Evolutionary conservation across 1,284 basidiomycete species (phyloP).

Genomic region (Puccinia coronata): DNA sequence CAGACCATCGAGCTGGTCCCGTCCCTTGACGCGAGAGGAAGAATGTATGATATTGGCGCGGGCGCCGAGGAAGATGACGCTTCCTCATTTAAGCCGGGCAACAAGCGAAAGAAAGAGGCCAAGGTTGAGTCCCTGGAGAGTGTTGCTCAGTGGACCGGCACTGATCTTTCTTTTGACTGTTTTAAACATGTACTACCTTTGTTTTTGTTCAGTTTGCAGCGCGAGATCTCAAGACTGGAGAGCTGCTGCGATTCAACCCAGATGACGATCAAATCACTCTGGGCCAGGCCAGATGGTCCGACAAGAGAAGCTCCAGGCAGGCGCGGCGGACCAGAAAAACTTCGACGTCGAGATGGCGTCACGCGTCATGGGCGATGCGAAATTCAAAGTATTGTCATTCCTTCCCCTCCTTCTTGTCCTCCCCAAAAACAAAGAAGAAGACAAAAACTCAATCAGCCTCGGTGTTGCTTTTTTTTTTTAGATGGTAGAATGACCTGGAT

Average conservation of each 20-base stretch:
- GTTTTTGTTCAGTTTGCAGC: slow-evolving; percentile 71
- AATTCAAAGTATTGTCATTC: slow-evolving; percentile 67
- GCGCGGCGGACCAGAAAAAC: slow-evolving; percentile 84
- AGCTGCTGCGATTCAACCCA: slow-evolving; percentile 75
- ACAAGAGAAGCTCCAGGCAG: slow-evolving; percentile 85
- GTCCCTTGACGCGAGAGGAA: slow-evolving; percentile 80
- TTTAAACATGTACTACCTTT: too few species aligned
- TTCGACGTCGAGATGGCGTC: slow-evolving; percentile 84
- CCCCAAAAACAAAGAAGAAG: background rate
- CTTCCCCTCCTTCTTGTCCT: background rate
- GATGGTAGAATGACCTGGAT: slow-evolving; percentile 50
- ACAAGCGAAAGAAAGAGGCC: slow-evolving; percentile 71
- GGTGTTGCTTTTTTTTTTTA: background rate
- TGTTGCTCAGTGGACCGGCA: too few species aligned
- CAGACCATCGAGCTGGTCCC: slow-evolving; percentile 75
- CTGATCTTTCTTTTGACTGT: too few species aligned
- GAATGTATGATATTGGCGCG: slow-evolving; percentile 85
- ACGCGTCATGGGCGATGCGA: slow-evolving; percentile 81
- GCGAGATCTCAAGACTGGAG: slow-evolving; percentile 81
- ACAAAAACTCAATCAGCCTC: too few species aligned
- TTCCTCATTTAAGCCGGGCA: slow-evolving; percentile 64
- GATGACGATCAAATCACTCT: slow-evolving; percentile 85
- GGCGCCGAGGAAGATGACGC: slow-evolving; percentile 64
- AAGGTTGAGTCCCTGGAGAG: slow-evolving; percentile 66
- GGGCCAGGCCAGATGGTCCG: slow-evolving; percentile 87